These are phyloP conservation scores for Biscutella laevigata DNA, from an alignment of 441 rosid genomes.

Conservation along the genomic window DNA sequence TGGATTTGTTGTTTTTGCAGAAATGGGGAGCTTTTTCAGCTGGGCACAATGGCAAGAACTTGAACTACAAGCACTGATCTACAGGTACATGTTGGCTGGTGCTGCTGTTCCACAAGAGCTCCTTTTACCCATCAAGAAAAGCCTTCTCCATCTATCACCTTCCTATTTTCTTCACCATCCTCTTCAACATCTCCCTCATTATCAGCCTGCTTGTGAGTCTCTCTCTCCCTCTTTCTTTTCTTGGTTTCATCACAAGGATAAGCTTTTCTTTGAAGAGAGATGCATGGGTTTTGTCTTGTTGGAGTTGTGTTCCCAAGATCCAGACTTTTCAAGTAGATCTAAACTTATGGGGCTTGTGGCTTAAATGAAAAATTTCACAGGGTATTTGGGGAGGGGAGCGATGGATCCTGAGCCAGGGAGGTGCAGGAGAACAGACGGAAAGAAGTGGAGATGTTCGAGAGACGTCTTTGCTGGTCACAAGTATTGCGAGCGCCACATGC, in stretches of 20 bases:
- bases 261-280: too few relatives aligned
- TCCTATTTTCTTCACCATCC: conserved; percentile 51
- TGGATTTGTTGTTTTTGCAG: conserved; percentile 28
- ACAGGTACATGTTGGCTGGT: conserved; percentile 75
- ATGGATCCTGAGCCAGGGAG: conserved; percentile 97
- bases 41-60: conserved; percentile 84
- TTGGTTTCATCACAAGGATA: too few relatives aligned
- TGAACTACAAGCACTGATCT: conserved; percentile 90
- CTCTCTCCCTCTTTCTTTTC: too few relatives aligned
- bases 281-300: too few relatives aligned
- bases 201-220: conserved; percentile 74
- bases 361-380: conserved; percentile 33
- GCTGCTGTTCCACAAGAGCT: conserved; percentile 75
- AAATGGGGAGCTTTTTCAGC: conserved; percentile 69
- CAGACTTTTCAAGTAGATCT: too few relatives aligned
- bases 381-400: conserved; percentile 73
- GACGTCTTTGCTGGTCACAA: conserved; percentile 83
- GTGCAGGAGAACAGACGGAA: conserved; percentile 95
- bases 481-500: conserved; percentile 97
- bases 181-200: conserved; percentile 46
- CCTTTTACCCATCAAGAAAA: conserved; percentile 70
- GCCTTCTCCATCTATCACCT: conserved; percentile 48
- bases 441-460: too few relatives aligned
- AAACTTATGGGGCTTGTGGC: not conserved
- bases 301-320: too few relatives aligned